Conservation (phyloP, 1,284 basidiomycete genomes). For the Trametes pubescens region DNA sequence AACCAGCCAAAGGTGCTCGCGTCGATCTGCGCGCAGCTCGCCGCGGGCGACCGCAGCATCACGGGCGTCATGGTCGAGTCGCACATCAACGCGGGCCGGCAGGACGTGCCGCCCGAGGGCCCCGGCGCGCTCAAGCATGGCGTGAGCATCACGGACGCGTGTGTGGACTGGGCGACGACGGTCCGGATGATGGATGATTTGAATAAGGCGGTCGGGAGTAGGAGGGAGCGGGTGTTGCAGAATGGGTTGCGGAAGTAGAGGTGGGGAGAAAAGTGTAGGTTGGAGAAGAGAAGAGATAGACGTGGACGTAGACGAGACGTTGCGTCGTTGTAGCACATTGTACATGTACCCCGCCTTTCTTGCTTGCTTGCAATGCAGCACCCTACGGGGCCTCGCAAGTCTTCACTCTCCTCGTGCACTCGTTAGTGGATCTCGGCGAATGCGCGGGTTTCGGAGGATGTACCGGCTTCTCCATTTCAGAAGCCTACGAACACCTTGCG, state of each 20-base stretch:
- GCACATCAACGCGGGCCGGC: constrained; percentile 88
- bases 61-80: constrained; percentile 98
- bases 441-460: too few species aligned
- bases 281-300: background rate
- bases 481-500: background rate
- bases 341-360: constrained; percentile 30
- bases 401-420: background rate
- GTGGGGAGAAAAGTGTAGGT: background rate
- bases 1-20: constrained; percentile 89
- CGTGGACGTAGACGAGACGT: background rate
- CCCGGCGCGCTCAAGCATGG: constrained; percentile 79
- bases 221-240: constrained; percentile 47
- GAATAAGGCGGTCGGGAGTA: constrained; percentile 60
- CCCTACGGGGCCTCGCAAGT: background rate
- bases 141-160: constrained; percentile 92
- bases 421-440: background rate
- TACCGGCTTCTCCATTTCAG: too few species aligned
- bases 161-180: constrained; percentile 91
- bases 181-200: constrained; percentile 79
- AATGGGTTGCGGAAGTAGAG: constrained; percentile 40
- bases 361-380: constrained; percentile 24
- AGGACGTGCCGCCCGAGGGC: constrained; percentile 78
- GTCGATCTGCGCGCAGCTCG: constrained; percentile 82
- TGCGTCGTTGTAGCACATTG: background rate
- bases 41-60: constrained; percentile 79